phyloP scores from a whole-genome alignment of 192 early-diverging fungal genomes.

The Chytriomyces hyalinus region DNA sequence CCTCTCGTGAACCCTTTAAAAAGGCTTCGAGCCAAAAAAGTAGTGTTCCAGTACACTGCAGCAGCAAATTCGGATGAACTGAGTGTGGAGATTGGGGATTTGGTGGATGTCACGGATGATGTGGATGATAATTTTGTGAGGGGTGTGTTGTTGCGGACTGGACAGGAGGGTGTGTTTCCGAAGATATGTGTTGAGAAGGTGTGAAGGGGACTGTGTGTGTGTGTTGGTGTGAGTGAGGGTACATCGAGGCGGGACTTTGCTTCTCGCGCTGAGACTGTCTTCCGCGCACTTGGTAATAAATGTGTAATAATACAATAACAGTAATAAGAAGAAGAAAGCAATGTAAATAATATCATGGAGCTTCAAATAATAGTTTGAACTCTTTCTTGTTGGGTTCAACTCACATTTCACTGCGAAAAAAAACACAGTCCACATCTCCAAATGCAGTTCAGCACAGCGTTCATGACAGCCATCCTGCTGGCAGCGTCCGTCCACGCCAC shows the following conservation, averaged over 20 bases:
- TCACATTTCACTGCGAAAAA: not conserved
- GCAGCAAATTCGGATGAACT: not conserved
- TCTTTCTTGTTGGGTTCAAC: not conserved
- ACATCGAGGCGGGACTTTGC: too few species aligned
- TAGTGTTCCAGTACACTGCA: not conserved
- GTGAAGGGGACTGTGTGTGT: too few species aligned
- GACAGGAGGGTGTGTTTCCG: constrained; percentile 12
- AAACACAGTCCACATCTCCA: not conserved
- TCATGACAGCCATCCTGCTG: not conserved
- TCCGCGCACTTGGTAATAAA: too few species aligned
- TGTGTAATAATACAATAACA: too few species aligned
- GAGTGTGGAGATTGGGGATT: constrained; percentile 18
- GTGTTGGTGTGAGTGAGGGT: too few species aligned
- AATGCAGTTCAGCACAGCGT: too few species aligned
- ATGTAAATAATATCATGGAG: too few species aligned
- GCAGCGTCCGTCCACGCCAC: not conserved
- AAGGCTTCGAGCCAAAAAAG: not conserved
- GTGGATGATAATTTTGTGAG: constrained; percentile 11
- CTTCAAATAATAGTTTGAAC: not conserved
- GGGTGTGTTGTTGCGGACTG: not conserved
- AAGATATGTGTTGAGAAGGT: not conserved
- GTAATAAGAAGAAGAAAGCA: too few species aligned
- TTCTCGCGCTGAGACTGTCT: too few species aligned
- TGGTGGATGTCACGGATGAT: not conserved
- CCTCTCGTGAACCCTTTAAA: too few species aligned